A percentile compares a stretch with the other conserved stretches of the same genome.
Conservation (phyloP, 2,329 filamentous ascomycete genomes). For the Teratosphaeria gauchensis region DNA sequence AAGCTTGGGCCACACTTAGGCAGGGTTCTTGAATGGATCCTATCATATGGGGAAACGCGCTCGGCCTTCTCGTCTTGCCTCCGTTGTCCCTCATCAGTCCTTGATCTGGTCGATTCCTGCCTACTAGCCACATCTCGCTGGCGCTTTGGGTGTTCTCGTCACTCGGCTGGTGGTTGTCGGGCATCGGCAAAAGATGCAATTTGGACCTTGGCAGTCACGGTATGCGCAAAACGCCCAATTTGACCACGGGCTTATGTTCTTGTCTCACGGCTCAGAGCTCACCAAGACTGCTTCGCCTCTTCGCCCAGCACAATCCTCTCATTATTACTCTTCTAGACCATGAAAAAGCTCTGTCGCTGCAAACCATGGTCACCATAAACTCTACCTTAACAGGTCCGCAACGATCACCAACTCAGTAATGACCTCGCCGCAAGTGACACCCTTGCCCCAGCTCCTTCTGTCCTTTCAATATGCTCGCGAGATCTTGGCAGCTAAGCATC, state of each 20-base stretch:
- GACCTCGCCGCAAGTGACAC: background rate
- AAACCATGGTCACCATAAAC: background rate
- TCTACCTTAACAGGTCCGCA: background rate
- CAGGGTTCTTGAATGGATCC: background rate
- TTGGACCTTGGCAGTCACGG: background rate
- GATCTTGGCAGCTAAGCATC: too few relatives aligned
- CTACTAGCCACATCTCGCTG: background rate
- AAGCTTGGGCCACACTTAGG: background rate
- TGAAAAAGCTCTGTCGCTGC: background rate
- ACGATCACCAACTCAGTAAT: background rate
- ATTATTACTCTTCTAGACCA: background rate
- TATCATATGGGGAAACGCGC: background rate
- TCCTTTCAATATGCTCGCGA: background rate
- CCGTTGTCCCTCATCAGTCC: background rate
- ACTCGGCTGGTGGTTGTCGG: background rate
- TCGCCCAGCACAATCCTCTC: background rate
- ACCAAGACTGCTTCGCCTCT: background rate
- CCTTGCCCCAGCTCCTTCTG: background rate
- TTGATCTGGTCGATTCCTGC: too few relatives aligned
- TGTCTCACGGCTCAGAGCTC: background rate
- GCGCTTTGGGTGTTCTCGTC: background rate
- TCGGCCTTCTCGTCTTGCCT: too few relatives aligned
- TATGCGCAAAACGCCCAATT: background rate
- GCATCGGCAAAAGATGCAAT: background rate
- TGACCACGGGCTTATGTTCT: background rate